Conservation (phyloP, 129 eudicot genomes). For the Artemisia tridentata region DNA sequence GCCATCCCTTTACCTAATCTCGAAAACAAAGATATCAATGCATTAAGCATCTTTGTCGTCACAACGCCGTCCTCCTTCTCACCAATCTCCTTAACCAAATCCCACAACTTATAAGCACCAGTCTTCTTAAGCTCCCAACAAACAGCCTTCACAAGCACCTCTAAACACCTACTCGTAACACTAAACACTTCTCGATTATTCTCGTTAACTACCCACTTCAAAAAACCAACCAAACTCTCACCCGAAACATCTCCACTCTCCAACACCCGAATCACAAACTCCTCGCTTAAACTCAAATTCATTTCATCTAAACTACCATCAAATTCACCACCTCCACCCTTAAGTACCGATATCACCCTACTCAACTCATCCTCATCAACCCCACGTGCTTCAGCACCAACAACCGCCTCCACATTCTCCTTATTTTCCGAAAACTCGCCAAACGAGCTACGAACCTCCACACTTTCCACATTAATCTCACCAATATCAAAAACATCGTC, state of each 20-base stretch:
- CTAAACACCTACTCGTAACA: slow-evolving; percentile 35
- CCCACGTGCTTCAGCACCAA: slow-evolving; percentile 17
- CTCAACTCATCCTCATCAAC: slow-evolving; percentile 43
- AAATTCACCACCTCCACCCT: slow-evolving; percentile 26
- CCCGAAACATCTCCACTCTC: slow-evolving; percentile 46
- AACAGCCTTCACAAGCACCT: slow-evolving; percentile 48
- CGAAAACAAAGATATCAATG: slow-evolving; percentile 51
- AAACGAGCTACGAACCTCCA: slow-evolving; percentile 20
- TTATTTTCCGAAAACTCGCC: slow-evolving; percentile 5
- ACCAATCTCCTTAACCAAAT: slow-evolving; percentile 64
- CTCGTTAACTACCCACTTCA: slow-evolving; percentile 42
- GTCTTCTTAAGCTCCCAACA: slow-evolving; percentile 39
- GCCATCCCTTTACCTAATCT: slow-evolving; percentile 76
- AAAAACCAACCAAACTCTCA: slow-evolving; percentile 56
- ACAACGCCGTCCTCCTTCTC: slow-evolving; percentile 51
- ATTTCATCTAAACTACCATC: slow-evolving; percentile 35
- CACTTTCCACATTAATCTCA: background rate
- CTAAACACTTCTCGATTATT: slow-evolving; percentile 29
- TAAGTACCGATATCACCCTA: slow-evolving; percentile 49
- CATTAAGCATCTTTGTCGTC: slow-evolving; percentile 60
- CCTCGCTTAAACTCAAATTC: slow-evolving; percentile 51
- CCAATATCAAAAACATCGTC: slow-evolving; percentile 14
- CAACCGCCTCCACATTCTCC: slow-evolving; percentile 13
- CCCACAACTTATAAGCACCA: slow-evolving; percentile 69
- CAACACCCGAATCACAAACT: slow-evolving; percentile 58